phyloP scores from a whole-genome alignment of 2,329 filamentous ascomycete genomes.

The Trichophyton mentagrophytes region DNA sequence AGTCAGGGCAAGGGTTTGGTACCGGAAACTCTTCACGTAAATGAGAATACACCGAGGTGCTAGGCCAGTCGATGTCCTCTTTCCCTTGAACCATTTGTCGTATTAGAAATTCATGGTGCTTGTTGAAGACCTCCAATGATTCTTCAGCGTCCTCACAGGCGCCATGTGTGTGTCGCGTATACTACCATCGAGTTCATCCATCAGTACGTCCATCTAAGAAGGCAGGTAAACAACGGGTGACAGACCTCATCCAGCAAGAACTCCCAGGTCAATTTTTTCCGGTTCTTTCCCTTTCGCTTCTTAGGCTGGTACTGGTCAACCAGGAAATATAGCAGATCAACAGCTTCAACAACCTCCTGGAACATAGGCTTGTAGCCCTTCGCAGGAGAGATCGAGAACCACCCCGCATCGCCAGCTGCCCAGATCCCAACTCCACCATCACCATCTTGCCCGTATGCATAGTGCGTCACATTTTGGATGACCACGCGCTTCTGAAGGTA shows the following conservation, averaged over 20 bases:
- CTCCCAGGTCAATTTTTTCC: constrained; percentile 28
- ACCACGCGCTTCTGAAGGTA: constrained; percentile 33
- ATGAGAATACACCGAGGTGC: constrained; percentile 33
- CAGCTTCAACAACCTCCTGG: constrained; percentile 45
- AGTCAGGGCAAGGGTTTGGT: constrained; percentile 7
- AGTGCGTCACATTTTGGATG: constrained; percentile 38
- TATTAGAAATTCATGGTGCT: constrained; percentile 35
- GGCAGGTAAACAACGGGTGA: background rate
- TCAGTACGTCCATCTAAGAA: background rate
- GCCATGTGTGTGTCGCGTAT: constrained; percentile 31
- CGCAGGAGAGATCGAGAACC: constrained; percentile 46
- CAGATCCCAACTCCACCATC: constrained; percentile 47
- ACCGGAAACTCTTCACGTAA: constrained; percentile 33
- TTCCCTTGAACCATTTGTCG: constrained; percentile 35
- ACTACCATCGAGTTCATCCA: constrained; percentile 18
- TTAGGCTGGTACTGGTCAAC: constrained; percentile 43
- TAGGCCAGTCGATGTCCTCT: constrained; percentile 34
- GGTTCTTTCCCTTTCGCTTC: constrained; percentile 21
- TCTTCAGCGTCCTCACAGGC: constrained; percentile 34
- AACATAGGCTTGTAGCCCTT: constrained; percentile 42
- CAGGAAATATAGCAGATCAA: constrained; percentile 48
- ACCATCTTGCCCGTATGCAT: constrained; percentile 39
- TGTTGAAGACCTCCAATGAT: constrained; percentile 35
- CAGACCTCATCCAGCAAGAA: constrained; percentile 31
- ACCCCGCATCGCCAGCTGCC: constrained; percentile 50